Conservation (phyloP, 2,329 filamentous ascomycete genomes). For the Diplodia seriata region DNA sequence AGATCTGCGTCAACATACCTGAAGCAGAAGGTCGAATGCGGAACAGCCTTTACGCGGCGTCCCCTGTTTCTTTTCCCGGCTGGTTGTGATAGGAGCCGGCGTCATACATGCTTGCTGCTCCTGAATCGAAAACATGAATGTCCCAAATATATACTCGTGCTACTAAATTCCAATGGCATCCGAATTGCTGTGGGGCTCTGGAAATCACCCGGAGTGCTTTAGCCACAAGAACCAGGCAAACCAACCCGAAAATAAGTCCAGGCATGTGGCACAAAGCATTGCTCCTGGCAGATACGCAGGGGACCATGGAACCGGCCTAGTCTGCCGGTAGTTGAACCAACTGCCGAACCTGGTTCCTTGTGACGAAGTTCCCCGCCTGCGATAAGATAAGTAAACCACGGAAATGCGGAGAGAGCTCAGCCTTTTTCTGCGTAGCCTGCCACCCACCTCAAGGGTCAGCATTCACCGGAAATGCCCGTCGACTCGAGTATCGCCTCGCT, state of each 20-base stretch:
- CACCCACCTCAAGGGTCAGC: neutral
- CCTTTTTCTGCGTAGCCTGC: neutral
- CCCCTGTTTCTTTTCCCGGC: neutral
- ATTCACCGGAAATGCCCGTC: constrained; percentile 11
- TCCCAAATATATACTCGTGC: neutral
- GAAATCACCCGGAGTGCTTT: neutral
- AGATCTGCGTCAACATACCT: no score
- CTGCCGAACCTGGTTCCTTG: constrained; percentile 22
- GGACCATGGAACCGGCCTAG: constrained; percentile 18
- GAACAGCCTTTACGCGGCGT: neutral
- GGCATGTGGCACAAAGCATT: neutral
- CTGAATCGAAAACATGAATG: neutral
- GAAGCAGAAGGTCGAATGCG: neutral
- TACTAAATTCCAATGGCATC: neutral
- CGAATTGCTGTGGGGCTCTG: neutral
- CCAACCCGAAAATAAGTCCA: neutral
- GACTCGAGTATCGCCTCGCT: constrained; percentile 43
- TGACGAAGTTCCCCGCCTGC: constrained; percentile 8
- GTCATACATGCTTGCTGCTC: no score
- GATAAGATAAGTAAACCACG: constrained; percentile 17
- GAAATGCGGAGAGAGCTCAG: constrained; percentile 2
- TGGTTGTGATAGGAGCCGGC: neutral
- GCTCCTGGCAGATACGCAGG: neutral
- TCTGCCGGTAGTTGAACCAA: constrained; percentile 11
- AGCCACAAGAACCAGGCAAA: neutral